Conservation (phyloP, 257 asterid genomes). For the Rhazya stricta region DNA sequence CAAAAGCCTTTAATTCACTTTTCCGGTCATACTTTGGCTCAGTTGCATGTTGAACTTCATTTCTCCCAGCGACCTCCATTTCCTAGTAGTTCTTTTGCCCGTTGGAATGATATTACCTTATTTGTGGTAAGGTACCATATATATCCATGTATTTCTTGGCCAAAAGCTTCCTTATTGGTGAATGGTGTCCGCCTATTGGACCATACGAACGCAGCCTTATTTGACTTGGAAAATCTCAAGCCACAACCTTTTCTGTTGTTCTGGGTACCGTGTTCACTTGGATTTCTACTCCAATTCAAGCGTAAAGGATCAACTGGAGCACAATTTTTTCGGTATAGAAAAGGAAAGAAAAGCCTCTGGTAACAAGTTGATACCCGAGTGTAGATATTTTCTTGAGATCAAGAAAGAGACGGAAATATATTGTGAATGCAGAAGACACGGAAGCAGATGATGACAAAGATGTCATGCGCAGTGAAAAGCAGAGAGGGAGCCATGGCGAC, state of each 20-base stretch:
- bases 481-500: not conserved
- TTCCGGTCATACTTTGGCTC: constrained; percentile 17
- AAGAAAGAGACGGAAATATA: too few species aligned
- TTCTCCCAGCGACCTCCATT: constrained; percentile 10
- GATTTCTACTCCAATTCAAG: too few species aligned
- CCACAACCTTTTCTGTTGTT: not conserved
- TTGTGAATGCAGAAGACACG: not conserved
- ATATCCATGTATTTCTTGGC: too few species aligned
- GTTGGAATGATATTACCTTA: too few species aligned
- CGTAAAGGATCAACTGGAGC: not conserved
- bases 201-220: not conserved
- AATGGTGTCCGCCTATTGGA: too few species aligned
- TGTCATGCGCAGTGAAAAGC: not conserved
- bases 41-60: not conserved
- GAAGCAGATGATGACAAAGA: not conserved
- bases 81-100: not conserved
- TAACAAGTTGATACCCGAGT: not conserved
- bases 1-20: constrained; percentile 23
- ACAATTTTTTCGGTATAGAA: not conserved
- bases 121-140: too few species aligned
- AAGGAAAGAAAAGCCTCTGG: not conserved
- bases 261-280: too few species aligned
- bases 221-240: too few species aligned
- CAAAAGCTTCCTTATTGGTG: too few species aligned
- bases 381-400: too few species aligned